phyloP scores from a whole-genome alignment of 345 rosid genomes.

The Citrus reticulata region DNA sequence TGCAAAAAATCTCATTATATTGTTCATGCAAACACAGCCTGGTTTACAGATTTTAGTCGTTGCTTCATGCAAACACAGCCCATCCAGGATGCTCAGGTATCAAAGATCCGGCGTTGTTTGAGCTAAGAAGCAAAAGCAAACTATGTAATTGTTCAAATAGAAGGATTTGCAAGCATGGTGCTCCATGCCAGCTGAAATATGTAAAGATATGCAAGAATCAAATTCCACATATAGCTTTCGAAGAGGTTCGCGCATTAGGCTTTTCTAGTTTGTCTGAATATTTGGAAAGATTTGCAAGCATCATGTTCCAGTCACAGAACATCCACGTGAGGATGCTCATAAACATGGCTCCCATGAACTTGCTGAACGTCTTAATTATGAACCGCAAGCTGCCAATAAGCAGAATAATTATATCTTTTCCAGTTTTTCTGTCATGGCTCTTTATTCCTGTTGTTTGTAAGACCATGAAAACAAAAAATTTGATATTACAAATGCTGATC shows the following conservation, averaged over 20 bases:
- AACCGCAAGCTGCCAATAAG: neutral
- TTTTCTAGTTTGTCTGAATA: neutral
- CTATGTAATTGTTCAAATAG: neutral
- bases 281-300: neutral
- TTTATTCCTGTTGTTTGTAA: neutral
- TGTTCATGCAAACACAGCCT: neutral
- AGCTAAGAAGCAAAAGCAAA: neutral
- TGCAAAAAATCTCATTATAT: no score
- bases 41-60: conserved; percentile 9
- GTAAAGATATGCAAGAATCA: neutral
- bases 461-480: neutral
- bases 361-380: neutral
- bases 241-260: neutral
- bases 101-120: neutral
- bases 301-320: neutral
- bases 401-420: neutral
- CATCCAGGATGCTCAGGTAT: conserved; percentile 4
- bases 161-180: neutral
- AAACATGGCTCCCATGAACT: no score
- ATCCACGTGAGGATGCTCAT: neutral
- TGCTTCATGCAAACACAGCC: conserved; percentile 31
- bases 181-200: neutral
- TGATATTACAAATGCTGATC: neutral
- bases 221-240: neutral
- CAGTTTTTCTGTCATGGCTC: neutral